Conservation (phyloP, 2,329 filamentous ascomycete species). For the Aspergillus sp. region DNA sequence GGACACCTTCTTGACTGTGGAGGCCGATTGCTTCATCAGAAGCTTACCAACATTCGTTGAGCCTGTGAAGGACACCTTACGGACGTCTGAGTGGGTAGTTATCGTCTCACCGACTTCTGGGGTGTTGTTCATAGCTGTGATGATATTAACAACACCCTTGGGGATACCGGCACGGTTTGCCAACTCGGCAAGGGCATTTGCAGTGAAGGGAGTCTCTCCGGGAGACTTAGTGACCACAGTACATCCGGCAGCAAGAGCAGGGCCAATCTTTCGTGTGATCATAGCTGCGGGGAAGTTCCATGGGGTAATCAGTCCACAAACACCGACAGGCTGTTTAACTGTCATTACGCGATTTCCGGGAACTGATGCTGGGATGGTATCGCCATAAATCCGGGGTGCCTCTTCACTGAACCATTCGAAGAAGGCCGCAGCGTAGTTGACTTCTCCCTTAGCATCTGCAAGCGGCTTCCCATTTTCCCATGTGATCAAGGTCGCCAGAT, state of each 20-base stretch:
- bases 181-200: constrained; percentile 83
- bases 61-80: constrained; percentile 93
- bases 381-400: constrained; percentile 58
- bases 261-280: constrained; percentile 53
- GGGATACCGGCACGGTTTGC: constrained; percentile 85
- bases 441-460: constrained; percentile 60
- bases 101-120: constrained; percentile 73
- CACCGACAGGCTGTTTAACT: constrained; percentile 65
- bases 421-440: constrained; percentile 60
- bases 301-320: constrained; percentile 66
- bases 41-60: constrained; percentile 65
- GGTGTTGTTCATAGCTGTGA: constrained; percentile 79
- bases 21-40: constrained; percentile 86
- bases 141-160: constrained; percentile 84
- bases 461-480: constrained; percentile 71
- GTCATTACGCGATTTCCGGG: constrained; percentile 63
- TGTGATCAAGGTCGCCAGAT: constrained; percentile 65
- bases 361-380: constrained; percentile 61
- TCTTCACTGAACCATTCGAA: constrained; percentile 66
- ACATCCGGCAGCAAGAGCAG: constrained; percentile 84
- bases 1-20: constrained; percentile 80
- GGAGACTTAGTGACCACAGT: constrained; percentile 91
- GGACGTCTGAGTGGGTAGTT: constrained; percentile 72
- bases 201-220: constrained; percentile 87
- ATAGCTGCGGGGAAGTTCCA: constrained; percentile 64